These are phyloP conservation scores for Niebla homalea DNA, from an alignment of 495 filamentous ascomycete genomes.

Conservation along the genomic window DNA sequence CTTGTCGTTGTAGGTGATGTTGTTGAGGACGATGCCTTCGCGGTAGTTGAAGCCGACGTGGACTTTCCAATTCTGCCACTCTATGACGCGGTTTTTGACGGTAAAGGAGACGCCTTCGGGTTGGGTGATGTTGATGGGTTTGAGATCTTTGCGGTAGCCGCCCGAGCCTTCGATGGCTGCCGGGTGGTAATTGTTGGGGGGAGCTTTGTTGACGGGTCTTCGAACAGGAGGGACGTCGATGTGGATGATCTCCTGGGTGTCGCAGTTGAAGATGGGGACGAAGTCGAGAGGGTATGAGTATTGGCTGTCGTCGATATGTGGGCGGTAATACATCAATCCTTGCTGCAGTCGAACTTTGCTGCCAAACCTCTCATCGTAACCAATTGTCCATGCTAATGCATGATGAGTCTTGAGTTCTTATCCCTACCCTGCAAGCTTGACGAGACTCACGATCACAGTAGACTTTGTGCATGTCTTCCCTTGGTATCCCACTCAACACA, in stretches of 20 bases:
- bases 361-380: slow-evolving; percentile 85
- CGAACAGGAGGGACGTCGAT: slow-evolving; percentile 80
- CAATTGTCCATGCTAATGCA: slow-evolving; percentile 79
- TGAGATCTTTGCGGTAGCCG: slow-evolving; percentile 67
- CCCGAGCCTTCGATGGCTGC: slow-evolving; percentile 58
- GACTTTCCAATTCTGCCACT: slow-evolving; percentile 93
- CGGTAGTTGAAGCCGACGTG: slow-evolving; percentile 93
- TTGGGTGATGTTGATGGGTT: slow-evolving; percentile 92
- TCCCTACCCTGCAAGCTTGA: background rate
- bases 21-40: slow-evolving; percentile 85
- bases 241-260: slow-evolving; percentile 69
- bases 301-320: slow-evolving; percentile 73
- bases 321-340: slow-evolving; percentile 91
- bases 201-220: slow-evolving; percentile 58
- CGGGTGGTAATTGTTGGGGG: slow-evolving; percentile 69
- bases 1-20: slow-evolving; percentile 85
- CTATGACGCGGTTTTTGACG: slow-evolving; percentile 62
- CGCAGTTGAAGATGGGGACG: slow-evolving; percentile 81
- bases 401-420: slow-evolving; percentile 4
- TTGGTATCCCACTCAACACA: slow-evolving; percentile 69
- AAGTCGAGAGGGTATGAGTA: slow-evolving; percentile 90
- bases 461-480: slow-evolving; percentile 80
- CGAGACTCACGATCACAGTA: slow-evolving; percentile 67
- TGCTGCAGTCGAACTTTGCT: slow-evolving; percentile 73
- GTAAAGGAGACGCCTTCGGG: slow-evolving; percentile 88